Conservation (phyloP, 495 filamentous ascomycete species). For the Podospora comata region DNA sequence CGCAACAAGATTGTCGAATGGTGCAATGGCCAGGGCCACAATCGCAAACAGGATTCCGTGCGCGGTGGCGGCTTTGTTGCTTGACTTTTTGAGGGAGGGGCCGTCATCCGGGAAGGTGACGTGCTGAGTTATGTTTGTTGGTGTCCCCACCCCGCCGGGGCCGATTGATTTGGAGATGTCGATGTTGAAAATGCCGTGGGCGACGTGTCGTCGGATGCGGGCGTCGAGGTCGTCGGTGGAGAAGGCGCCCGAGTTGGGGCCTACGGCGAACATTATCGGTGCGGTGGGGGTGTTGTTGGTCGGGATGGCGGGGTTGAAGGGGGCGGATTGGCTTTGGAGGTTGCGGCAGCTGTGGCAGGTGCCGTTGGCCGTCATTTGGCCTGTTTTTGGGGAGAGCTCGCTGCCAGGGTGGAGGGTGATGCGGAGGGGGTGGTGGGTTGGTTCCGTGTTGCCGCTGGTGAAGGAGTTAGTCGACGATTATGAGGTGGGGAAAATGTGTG, state of each 20-base stretch:
- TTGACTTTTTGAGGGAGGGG: background rate
- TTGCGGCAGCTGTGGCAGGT: conserved; percentile 48
- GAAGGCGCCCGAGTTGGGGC: conserved; percentile 32
- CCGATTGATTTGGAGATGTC: conserved; percentile 51
- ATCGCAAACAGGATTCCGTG: conserved; percentile 55
- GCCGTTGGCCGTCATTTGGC: conserved; percentile 43
- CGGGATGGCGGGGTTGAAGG: conserved; percentile 28
- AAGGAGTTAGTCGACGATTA: background rate
- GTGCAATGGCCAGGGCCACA: conserved; percentile 52
- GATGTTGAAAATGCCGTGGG: conserved; percentile 55
- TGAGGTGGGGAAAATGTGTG: background rate
- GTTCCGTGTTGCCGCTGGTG: conserved; percentile 46
- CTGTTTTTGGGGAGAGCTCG: conserved; percentile 20
- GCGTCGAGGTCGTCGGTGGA: conserved; percentile 40
- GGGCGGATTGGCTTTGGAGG: conserved; percentile 29
- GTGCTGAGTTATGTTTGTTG: background rate
- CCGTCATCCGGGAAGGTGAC: background rate
- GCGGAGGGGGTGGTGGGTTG: conserved; percentile 39
- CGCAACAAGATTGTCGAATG: conserved; percentile 52
- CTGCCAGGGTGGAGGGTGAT: conserved; percentile 37
- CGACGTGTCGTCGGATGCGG: conserved; percentile 50
- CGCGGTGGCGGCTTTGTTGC: conserved; percentile 32
- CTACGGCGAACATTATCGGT: conserved; percentile 57
- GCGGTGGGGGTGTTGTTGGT: conserved; percentile 32
- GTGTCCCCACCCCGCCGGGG: conserved; percentile 21